A percentile compares a stretch with the other conserved stretches of the same genome.
phyloP scores from a whole-genome alignment of 805 yeast species.

The Saccharomyces paradoxus region DNA sequence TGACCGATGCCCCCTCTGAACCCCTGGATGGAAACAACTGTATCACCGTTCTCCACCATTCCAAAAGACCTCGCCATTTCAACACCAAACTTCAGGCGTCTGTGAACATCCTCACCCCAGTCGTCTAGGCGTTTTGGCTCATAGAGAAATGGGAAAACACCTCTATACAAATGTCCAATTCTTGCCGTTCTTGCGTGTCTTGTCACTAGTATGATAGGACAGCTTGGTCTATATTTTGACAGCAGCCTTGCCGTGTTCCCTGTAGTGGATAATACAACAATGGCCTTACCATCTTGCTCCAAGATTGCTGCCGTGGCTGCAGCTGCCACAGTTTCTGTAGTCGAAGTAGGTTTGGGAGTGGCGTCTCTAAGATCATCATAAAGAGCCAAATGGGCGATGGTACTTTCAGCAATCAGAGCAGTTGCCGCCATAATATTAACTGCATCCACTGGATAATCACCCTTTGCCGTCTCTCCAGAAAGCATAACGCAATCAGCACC shows the following conservation, averaged over 20 bases:
- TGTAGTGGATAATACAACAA: slow-evolving; percentile 88
- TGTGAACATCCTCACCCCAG: slow-evolving; percentile 96
- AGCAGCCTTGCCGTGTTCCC: slow-evolving; percentile 94
- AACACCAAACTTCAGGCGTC: slow-evolving; percentile 88
- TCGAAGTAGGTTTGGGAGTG: slow-evolving; percentile 81
- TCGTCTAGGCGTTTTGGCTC: slow-evolving; percentile 47
- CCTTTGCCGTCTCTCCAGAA: slow-evolving; percentile 99
- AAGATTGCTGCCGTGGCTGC: slow-evolving; percentile 94
- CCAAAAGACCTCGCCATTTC: slow-evolving; percentile 81
- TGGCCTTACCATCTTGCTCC: slow-evolving; percentile 95
- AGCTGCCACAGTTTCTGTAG: slow-evolving; percentile 94
- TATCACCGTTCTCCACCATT: slow-evolving; percentile 78
- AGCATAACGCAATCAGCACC: slow-evolving; percentile 99
- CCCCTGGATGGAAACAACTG: slow-evolving; percentile 93
- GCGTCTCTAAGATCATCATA: slow-evolving; percentile 83
- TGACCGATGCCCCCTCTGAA: slow-evolving; percentile 98
- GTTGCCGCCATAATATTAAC: slow-evolving; percentile 99
- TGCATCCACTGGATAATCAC: slow-evolving; percentile 95
- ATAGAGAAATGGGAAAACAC: slow-evolving; percentile 95
- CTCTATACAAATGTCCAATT: slow-evolving; percentile 93
- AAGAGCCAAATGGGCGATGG: slow-evolving; percentile 76
- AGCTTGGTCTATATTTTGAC: slow-evolving; percentile 94
- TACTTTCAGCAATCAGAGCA: slow-evolving; percentile 91
- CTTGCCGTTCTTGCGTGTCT: slow-evolving; percentile 91
- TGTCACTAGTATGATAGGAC: slow-evolving; percentile 96